Percentiles rank a stretch among this genome's conserved stretches.
These are phyloP conservation scores for Parietichytrium sp. DNA, from an alignment of 108 stramenopile species.

Conservation along the genomic window DNA sequence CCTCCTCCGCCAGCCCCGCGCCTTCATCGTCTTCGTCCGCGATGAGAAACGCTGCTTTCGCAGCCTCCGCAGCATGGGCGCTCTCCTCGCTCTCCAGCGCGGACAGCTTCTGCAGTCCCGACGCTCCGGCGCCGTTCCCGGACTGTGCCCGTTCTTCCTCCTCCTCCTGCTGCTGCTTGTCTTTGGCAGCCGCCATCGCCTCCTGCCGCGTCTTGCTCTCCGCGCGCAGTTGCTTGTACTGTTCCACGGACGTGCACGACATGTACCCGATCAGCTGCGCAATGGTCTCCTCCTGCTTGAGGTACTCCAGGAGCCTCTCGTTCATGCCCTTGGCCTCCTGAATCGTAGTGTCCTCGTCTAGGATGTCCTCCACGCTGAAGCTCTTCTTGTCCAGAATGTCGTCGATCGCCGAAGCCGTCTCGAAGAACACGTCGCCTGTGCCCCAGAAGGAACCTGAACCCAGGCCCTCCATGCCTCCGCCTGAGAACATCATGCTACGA, in stretches of 20 bases:
- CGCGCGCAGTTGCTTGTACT: background rate
- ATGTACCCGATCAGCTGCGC: background rate
- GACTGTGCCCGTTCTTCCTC: background rate
- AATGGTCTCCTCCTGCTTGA: background rate
- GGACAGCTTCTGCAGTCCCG: background rate
- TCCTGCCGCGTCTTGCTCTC: background rate
- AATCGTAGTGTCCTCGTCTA: slow-evolving; percentile 25
- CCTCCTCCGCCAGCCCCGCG: background rate
- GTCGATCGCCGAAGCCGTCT: background rate
- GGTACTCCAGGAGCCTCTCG: background rate
- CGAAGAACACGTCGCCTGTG: background rate
- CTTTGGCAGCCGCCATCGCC: no score
- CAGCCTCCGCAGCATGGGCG: slow-evolving; percentile 9
- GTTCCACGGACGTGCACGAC: background rate
- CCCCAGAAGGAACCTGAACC: slow-evolving; percentile 12
- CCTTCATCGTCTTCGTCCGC: slow-evolving; percentile 21
- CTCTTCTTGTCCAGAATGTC: background rate
- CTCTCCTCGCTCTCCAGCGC: background rate
- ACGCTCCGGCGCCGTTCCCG: background rate
- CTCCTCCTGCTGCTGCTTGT: no score
- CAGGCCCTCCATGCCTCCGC: background rate
- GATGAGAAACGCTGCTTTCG: background rate
- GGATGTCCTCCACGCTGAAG: slow-evolving; percentile 9
- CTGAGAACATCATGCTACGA: background rate
- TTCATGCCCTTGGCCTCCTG: slow-evolving; percentile 29